Percentiles rank a stretch among this genome's conserved stretches.
phyloP scores from a whole-genome alignment of 768 basidiomycete genomes.

The Saitozyma podzolica region DNA sequence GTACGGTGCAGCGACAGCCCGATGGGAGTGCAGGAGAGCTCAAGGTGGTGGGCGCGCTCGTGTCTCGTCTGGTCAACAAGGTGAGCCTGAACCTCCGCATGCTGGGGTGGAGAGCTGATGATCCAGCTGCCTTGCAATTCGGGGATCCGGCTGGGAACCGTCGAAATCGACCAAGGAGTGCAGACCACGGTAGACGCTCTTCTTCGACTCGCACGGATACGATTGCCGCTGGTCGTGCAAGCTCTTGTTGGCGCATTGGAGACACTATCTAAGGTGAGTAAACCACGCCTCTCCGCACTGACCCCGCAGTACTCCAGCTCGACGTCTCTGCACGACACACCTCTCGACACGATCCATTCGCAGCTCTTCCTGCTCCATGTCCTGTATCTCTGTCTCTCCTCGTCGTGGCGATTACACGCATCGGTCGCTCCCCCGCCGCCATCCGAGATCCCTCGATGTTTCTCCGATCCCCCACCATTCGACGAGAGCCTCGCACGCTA shows the following conservation, averaged over 20 bases:
- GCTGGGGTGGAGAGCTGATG: neutral
- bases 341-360: slow-evolving; percentile 77
- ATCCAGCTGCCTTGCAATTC: slow-evolving; percentile 80
- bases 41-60: slow-evolving; percentile 76
- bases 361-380: slow-evolving; percentile 84
- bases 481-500: slow-evolving; percentile 81
- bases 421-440: slow-evolving; percentile 52
- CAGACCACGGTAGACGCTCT: slow-evolving; percentile 75
- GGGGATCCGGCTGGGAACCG: slow-evolving; percentile 67
- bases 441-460: slow-evolving; percentile 54
- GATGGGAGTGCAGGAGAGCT: slow-evolving; percentile 56
- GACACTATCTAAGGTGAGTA: slow-evolving; percentile 68
- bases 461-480: slow-evolving; percentile 68
- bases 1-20: slow-evolving; percentile 2
- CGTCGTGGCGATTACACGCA: slow-evolving; percentile 66
- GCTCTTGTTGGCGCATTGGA: slow-evolving; percentile 76
- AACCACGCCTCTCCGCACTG: slow-evolving; percentile 7
- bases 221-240: slow-evolving; percentile 76
- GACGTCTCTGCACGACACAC: slow-evolving; percentile 45
- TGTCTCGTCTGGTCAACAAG: slow-evolving; percentile 78
- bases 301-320: slow-evolving; percentile 23
- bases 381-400: slow-evolving; percentile 71
- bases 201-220: slow-evolving; percentile 73
- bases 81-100: slow-evolving; percentile 54
- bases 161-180: slow-evolving; percentile 74